A percentile compares a stretch with the other conserved stretches of the same genome.
Conservation (phyloP, 148 eudicot genomes). For the Vaccinium corymbosum region DNA sequence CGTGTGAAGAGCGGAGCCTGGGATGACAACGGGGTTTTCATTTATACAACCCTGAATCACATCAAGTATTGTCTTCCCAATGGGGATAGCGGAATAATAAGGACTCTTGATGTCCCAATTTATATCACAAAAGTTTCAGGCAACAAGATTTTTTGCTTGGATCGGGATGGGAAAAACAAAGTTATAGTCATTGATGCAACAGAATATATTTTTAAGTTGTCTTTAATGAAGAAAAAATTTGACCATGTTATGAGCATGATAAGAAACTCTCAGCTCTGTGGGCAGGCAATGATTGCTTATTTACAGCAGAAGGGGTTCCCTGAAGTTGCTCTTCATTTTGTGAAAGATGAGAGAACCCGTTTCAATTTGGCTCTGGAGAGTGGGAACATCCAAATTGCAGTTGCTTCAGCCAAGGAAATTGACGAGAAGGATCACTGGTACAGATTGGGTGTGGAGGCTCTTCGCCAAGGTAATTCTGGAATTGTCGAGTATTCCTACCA, state of each 20-base stretch:
- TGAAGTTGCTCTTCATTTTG: constrained; percentile 96
- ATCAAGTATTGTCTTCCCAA: constrained; percentile 91
- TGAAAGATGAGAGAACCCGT: constrained; percentile 78
- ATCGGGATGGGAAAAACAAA: constrained; percentile 85
- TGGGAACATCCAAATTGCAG: constrained; percentile 73
- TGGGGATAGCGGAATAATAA: constrained; percentile 91
- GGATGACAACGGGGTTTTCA: constrained; percentile 94
- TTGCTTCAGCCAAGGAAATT: constrained; percentile 77
- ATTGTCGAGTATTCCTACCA: constrained; percentile 85
- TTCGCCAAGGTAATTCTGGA: constrained; percentile 80
- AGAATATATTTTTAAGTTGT: constrained; percentile 76
- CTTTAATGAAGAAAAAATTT: constrained; percentile 68
- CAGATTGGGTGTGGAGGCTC: constrained; percentile 72
- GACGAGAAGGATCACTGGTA: constrained; percentile 84
- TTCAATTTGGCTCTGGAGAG: constrained; percentile 67
- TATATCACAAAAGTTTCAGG: constrained; percentile 82
- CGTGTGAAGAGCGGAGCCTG: constrained; percentile 98
- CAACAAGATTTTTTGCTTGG: constrained; percentile 75
- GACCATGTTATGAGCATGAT: constrained; percentile 97
- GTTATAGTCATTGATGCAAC: constrained; percentile 74
- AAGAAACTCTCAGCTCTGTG: constrained; percentile 84
- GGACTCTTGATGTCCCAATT: constrained; percentile 80
- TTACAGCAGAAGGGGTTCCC: constrained; percentile 99
- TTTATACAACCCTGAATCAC: constrained; percentile 85
- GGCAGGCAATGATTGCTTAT: constrained; percentile 97